Percentiles rank a stretch among this genome's conserved stretches.
These are phyloP conservation scores for Nannochloris sp. DNA, from an alignment of 139 green algal genomes.

Conservation along the genomic window DNA sequence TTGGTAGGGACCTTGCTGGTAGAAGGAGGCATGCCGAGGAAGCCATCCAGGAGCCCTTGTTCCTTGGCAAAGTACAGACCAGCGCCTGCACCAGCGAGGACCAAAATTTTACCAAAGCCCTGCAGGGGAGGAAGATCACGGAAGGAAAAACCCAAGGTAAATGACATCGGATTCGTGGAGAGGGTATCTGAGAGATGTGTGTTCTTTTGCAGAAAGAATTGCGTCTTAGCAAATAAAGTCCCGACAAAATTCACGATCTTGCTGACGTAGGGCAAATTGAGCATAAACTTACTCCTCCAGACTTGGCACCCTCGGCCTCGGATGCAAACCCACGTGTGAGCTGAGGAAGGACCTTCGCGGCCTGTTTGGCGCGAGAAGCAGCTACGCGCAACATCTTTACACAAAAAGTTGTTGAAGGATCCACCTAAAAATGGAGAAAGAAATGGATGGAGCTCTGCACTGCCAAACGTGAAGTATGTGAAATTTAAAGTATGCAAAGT, in stretches of 20 bases:
- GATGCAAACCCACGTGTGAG: neutral
- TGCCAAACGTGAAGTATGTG: too few species aligned
- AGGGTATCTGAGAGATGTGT: too few species aligned
- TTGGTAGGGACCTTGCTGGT: slow-evolving; percentile 17
- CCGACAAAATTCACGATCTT: too few species aligned
- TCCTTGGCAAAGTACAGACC: slow-evolving; percentile 42
- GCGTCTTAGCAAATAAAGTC: too few species aligned
- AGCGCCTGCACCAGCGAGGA: slow-evolving; percentile 16
- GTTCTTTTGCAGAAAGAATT: too few species aligned
- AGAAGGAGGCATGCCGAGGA: slow-evolving; percentile 24
- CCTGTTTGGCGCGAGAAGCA: too few species aligned
- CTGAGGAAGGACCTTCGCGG: too few species aligned
- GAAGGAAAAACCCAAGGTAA: too few species aligned
- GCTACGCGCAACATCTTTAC: neutral
- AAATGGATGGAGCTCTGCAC: neutral
- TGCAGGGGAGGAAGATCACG: too few species aligned
- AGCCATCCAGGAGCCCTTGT: slow-evolving; percentile 24
- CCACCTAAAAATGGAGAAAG: neutral
- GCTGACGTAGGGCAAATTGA: too few species aligned
- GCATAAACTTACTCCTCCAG: neutral
- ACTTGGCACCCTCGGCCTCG: neutral
- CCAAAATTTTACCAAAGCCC: slow-evolving; percentile 13
- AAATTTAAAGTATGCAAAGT: too few species aligned
- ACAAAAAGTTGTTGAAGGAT: neutral
- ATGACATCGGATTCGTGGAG: too few species aligned